Conservation (phyloP, 257 asterid genomes). For the Nicotiana tomentosiformis region DNA sequence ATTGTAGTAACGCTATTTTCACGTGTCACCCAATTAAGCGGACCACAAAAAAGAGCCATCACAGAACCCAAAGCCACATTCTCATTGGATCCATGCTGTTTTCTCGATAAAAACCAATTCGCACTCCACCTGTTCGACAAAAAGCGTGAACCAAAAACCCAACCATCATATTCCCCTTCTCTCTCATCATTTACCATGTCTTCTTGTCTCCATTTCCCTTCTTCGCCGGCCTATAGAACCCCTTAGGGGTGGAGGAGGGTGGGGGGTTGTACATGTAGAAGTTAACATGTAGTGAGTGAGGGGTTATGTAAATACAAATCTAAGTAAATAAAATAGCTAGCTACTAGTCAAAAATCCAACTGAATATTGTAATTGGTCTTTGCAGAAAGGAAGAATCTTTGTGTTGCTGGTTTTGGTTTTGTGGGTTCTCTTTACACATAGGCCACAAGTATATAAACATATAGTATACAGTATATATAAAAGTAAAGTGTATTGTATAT, state of each 20-base stretch:
- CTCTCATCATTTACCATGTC: constrained; percentile 50
- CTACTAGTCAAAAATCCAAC: constrained; percentile 19
- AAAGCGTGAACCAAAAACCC: constrained; percentile 28
- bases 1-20: background rate
- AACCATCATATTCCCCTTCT: background rate
- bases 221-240: constrained; percentile 29
- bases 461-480: background rate
- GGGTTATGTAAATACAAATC: background rate
- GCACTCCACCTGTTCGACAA: constrained; percentile 46
- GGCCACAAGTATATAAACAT: constrained; percentile 7
- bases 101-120: constrained; percentile 19
- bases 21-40: background rate
- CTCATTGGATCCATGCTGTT: constrained; percentile 12
- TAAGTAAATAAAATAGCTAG: background rate
- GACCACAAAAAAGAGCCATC: background rate
- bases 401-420: constrained; percentile 15
- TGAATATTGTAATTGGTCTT: constrained; percentile 7
- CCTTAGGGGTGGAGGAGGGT: background rate
- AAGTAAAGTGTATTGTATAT: background rate
- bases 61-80: constrained; percentile 20
- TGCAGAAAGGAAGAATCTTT: constrained; percentile 31
- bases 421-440: constrained; percentile 20
- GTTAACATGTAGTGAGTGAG: background rate
- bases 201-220: constrained; percentile 36
- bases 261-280: background rate